These are phyloP conservation scores for Lactarius psammicola DNA, from an alignment of 768 basidiomycete genomes.

Conservation along the genomic window DNA sequence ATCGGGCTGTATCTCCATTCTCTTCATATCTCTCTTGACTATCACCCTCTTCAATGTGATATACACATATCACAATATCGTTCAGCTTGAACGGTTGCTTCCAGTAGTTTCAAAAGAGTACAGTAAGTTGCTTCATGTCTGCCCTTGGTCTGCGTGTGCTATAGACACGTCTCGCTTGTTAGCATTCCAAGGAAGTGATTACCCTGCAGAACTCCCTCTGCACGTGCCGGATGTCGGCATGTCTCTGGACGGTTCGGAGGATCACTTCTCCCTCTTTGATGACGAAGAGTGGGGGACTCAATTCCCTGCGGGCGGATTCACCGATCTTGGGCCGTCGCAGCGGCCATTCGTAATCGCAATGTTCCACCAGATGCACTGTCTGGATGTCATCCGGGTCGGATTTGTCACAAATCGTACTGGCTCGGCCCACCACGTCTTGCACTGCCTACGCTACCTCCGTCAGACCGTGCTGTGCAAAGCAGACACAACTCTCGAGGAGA, in stretches of 20 bases:
- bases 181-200: not conserved
- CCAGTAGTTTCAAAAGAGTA: not conserved
- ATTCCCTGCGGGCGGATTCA: not conserved
- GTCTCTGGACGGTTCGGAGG: not conserved
- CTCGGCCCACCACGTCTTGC: conserved; percentile 26
- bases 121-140: conserved; percentile 1
- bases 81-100: too few species aligned
- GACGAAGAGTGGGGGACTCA: not conserved
- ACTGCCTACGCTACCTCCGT: conserved; percentile 34
- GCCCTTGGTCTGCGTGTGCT: not conserved
- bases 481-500: conserved; percentile 34
- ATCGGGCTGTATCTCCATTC: too few species aligned
- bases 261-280: not conserved
- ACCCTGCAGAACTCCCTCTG: not conserved
- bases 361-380: not conserved
- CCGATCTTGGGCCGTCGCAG: not conserved
- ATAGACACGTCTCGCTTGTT: not conserved
- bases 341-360: not conserved
- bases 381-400: not conserved
- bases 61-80: too few species aligned
- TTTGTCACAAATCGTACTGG: not conserved
- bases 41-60: too few species aligned
- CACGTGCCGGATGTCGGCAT: not conserved
- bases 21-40: too few species aligned
- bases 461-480: conserved; percentile 34